Evolutionary conservation across 2,329 filamentous ascomycete genomes (phyloP), one percentile per base, ranked within the genome.

Genomic region (Aspergillus intermedius): DNA sequence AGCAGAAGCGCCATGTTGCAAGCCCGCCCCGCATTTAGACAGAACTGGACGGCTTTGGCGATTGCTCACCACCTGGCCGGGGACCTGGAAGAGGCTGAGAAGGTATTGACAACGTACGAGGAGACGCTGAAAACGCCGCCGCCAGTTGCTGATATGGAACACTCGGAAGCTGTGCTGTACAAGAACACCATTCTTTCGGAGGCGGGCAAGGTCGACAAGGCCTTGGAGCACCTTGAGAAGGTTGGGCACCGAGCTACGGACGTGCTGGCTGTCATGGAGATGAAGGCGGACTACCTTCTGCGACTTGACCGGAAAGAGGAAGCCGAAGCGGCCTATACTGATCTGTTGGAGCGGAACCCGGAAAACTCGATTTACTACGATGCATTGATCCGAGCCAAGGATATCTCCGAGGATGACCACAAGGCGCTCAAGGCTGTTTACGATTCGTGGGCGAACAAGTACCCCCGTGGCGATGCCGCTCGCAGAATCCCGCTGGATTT

Each of bases 1-100:
- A 97, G 89, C 72, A 82, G 93, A 59, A 85, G 81, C 54, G 78
- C 84, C 48, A 97, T 98, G 86, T 78, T 98, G 56, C 86, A 93
- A 67, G 83, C 87, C 41, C 83, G 87, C 50, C 87, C 93, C 1
- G 82, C 84, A 55, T 64, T 93, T 52, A 81, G 94, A 58, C 88
- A 94, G 73, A 96, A 91, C 71, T 98, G 94, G 94, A 97, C 93
- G 4, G 93, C 89, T n/a, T 75, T 98, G 52, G 93, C 93, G 37
- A 87, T 97, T 49, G 93, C 91, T 32, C 83, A 95, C 66, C 93
- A 98, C 63, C 77, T 98, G 46, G 80, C 84, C n/a, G 93, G 91
- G 1, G 87, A 95, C 64, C 76, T 93, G 52, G 72, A 78, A 41
- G 87, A 93, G 61, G 94, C 93, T 25, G 93, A 98, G 73, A 89